Evolutionary conservation across 768 basidiomycete species (phyloP).

Genomic region (Termitomyces sp.): DNA sequence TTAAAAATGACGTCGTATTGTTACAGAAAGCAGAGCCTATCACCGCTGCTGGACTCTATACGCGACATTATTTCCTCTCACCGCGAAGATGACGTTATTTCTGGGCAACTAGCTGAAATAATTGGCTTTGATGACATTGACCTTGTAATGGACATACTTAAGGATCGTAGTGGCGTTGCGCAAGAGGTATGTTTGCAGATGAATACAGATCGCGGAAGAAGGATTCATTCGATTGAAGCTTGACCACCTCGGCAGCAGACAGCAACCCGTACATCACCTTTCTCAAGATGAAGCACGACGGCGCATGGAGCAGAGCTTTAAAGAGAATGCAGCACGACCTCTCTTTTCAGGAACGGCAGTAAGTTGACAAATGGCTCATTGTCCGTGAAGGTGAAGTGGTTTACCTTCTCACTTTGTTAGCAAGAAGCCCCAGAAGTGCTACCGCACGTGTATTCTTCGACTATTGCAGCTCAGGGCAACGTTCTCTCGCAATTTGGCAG

Average conservation of each 20-base stretch:
- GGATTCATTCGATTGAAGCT: constrained; percentile 2
- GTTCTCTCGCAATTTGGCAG: constrained; percentile 68
- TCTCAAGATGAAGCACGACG: constrained; percentile 45
- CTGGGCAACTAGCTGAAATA: constrained; percentile 71
- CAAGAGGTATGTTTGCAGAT: constrained; percentile 22
- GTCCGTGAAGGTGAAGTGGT: neutral
- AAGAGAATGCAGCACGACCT: constrained; percentile 59
- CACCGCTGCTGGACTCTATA: constrained; percentile 25
- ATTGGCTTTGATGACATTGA: constrained; percentile 85
- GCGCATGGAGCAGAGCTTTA: constrained; percentile 57
- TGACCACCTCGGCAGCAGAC: neutral
- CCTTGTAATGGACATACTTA: constrained; percentile 64
- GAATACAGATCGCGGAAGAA: neutral
- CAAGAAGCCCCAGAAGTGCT: constrained; percentile 53
- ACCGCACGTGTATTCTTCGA: constrained; percentile 87
- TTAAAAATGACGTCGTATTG: neutral
- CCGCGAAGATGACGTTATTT: constrained; percentile 63
- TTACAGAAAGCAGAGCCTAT: constrained; percentile 21
- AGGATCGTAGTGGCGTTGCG: constrained; percentile 43
- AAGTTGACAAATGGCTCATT: constrained; percentile 11
- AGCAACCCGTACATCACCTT: constrained; percentile 14
- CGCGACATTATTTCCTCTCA: constrained; percentile 39
- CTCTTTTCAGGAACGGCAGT: constrained; percentile 57
- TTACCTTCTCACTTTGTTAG: constrained; percentile 23
- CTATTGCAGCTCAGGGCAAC: constrained; percentile 50